Conservation (phyloP, 164 flowering plant species). For the Annona squamosa region DNA sequence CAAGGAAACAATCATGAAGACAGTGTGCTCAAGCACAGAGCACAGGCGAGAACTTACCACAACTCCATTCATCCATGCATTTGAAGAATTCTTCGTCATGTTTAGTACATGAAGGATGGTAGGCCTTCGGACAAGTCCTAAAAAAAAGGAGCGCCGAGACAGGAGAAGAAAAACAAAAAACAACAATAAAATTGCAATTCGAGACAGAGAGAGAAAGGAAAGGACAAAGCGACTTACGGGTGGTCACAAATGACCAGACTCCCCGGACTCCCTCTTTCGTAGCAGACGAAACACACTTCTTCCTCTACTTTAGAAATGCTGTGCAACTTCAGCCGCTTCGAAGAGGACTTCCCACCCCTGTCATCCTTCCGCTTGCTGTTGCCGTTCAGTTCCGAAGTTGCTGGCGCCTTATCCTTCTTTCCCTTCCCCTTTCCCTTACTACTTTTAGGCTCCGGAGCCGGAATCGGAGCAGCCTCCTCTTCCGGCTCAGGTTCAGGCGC, state of each 20-base stretch:
- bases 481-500: not conserved
- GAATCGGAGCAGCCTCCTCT: not conserved
- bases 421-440: too few relatives aligned
- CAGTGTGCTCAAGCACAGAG: too few relatives aligned
- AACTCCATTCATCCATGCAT: slow-evolving; percentile 81
- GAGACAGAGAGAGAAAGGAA: not conserved
- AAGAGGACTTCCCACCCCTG: slow-evolving; percentile 51
- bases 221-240: slow-evolving; percentile 37
- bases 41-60: slow-evolving; percentile 48
- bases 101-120: slow-evolving; percentile 83
- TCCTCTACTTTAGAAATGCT: slow-evolving; percentile 45
- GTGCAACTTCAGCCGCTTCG: slow-evolving; percentile 27
- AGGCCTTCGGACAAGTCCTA: slow-evolving; percentile 95
- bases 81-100: slow-evolving; percentile 81
- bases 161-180: not conserved
- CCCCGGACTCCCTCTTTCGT: slow-evolving; percentile 60
- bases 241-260: slow-evolving; percentile 90
- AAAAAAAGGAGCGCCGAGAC: not conserved
- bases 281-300: slow-evolving; percentile 90
- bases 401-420: not conserved
- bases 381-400: too few relatives aligned
- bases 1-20: not conserved
- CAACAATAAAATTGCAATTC: not conserved
- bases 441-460: too few relatives aligned
- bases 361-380: slow-evolving; percentile 28